Evolutionary conservation across 169 alveolate species (phyloP).

Genomic region (Plasmodium chabaudi): DNA sequence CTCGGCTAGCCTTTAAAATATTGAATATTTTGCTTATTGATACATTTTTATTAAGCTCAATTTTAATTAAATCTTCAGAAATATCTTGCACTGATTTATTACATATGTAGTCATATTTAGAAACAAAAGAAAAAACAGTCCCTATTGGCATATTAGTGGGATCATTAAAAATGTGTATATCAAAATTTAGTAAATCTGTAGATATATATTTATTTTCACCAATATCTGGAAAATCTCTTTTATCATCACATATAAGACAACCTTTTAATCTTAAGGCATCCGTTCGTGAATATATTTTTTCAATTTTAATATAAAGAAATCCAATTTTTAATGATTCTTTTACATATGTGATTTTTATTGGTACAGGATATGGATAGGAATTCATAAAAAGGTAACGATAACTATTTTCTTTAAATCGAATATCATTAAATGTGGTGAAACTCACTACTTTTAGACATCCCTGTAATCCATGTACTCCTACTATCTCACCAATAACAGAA

Average conservation of each 20-base stretch:
- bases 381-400: conserved; percentile 72
- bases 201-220: conserved; percentile 67
- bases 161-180: conserved; percentile 61
- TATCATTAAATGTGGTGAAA: conserved; percentile 70
- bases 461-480: conserved; percentile 56
- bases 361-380: conserved; percentile 52
- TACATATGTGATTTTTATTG: conserved; percentile 48
- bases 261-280: conserved; percentile 72
- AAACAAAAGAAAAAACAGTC: conserved; percentile 34
- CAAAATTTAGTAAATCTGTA: conserved; percentile 64
- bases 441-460: conserved; percentile 65
- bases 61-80: conserved; percentile 70
- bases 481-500: conserved; percentile 70
- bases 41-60: conserved; percentile 37
- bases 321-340: conserved; percentile 66
- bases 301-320: conserved; percentile 52
- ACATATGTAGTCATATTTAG: conserved; percentile 61
- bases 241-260: conserved; percentile 73
- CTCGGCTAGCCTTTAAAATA: conserved; percentile 27
- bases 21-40: conserved; percentile 36
- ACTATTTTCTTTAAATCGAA: conserved; percentile 31
- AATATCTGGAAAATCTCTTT: conserved; percentile 43
- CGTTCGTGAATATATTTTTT: conserved; percentile 45
- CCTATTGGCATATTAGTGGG: conserved; percentile 57
- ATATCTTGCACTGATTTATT: conserved; percentile 42